These are phyloP conservation scores for Berberis thunbergii DNA, from an alignment of 164 flowering plant species.

Conservation along the genomic window DNA sequence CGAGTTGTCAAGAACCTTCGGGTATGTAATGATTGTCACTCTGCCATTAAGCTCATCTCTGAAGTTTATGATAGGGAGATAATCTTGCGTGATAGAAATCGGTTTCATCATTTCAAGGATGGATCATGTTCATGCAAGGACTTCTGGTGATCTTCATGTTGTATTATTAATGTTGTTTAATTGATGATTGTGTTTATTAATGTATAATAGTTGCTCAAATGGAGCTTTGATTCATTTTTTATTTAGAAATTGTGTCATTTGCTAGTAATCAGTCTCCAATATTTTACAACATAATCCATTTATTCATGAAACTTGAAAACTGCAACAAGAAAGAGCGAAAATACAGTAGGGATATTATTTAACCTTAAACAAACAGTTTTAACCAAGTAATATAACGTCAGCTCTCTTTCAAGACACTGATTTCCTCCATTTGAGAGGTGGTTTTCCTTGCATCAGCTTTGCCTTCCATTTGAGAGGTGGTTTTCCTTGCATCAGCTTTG, in stretches of 20 bases:
- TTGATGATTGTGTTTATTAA: background rate
- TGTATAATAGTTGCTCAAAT: background rate
- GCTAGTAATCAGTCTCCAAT: too few relatives aligned
- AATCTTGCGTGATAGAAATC: background rate
- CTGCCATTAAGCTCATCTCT: background rate
- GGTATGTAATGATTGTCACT: background rate
- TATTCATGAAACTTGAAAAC: too few relatives aligned
- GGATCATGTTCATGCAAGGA: conserved; percentile 1
- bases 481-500: conserved; percentile 42
- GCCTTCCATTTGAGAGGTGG: conserved; percentile 43
- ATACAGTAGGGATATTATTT: background rate
- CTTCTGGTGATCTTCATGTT: background rate
- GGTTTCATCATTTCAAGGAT: conserved; percentile 1
- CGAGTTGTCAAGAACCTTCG: conserved; percentile 1
- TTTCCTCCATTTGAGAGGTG: conserved; percentile 11
- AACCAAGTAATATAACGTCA: background rate
- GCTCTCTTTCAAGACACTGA: background rate
- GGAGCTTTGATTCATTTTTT: too few relatives aligned
- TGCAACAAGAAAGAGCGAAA: background rate
- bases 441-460: conserved; percentile 47
- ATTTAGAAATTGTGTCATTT: too few relatives aligned
- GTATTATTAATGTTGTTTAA: background rate
- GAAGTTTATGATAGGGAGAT: background rate
- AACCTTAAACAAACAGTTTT: background rate
- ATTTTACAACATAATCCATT: too few relatives aligned